A percentile compares a stretch with the other conserved stretches of the same genome.
These are phyloP conservation scores for Hibiscus mutabilis DNA, from an alignment of 345 rosid species.

Conservation along the genomic window DNA sequence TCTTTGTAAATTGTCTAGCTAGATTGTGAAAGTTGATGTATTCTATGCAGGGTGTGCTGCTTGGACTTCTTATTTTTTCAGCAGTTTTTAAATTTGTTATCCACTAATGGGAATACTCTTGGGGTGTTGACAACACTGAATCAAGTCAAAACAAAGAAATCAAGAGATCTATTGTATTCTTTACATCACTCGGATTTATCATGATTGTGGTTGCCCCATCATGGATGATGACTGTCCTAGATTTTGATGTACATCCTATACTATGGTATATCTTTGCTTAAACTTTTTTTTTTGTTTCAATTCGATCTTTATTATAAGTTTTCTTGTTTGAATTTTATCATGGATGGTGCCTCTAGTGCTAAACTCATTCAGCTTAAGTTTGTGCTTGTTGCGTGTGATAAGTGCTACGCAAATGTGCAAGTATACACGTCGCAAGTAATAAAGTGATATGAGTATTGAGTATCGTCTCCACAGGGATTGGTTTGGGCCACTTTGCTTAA, in stretches of 20 bases:
- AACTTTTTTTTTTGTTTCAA: background rate
- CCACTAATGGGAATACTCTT: constrained; percentile 23
- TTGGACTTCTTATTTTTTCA: constrained; percentile 78
- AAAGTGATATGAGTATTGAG: no score
- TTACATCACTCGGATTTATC: constrained; percentile 43
- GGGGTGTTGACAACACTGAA: constrained; percentile 15
- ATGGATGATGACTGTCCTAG: constrained; percentile 81
- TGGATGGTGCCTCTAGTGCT: no score
- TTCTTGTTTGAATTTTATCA: no score
- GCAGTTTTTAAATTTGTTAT: constrained; percentile 45
- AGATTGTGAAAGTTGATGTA: constrained; percentile 14
- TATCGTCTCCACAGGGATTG: no score
- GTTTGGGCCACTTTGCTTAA: no score
- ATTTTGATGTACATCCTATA: constrained; percentile 70
- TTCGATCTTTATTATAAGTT: no score
- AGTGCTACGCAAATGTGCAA: no score
- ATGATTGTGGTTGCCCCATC: constrained; percentile 45
- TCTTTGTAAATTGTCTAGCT: constrained; percentile 10
- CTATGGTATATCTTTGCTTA: constrained; percentile 47
- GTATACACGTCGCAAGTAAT: no score
- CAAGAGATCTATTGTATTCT: constrained; percentile 47
- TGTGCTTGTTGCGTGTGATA: no score
- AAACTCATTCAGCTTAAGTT: no score
- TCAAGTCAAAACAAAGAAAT: constrained; percentile 32
- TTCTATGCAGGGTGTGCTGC: constrained; percentile 57